Evolutionary conservation across 2,329 filamentous ascomycete genomes (phyloP).

Genomic region (Clonostachys rosea): DNA sequence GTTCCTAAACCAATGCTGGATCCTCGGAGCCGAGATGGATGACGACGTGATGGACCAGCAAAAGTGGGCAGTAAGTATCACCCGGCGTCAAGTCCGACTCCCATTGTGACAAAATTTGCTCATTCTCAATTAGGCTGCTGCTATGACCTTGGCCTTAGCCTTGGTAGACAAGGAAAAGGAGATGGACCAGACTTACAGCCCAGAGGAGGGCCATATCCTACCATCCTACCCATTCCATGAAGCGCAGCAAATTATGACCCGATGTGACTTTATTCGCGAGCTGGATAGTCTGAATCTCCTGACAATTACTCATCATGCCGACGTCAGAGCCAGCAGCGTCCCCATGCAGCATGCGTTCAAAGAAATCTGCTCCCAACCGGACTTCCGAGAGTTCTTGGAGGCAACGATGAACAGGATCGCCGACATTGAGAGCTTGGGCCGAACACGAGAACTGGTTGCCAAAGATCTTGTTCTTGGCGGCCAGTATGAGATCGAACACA

Average conservation of each 20-base stretch:
- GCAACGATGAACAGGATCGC: constrained; percentile 78
- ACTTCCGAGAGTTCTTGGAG: constrained; percentile 80
- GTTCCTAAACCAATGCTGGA: constrained; percentile 74
- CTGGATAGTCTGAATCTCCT: constrained; percentile 96
- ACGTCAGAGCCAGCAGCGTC: constrained; percentile 88
- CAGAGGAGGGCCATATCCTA: constrained; percentile 65
- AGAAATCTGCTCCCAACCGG: constrained; percentile 70
- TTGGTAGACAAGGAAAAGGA: constrained; percentile 78
- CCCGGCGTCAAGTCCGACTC: neutral
- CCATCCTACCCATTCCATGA: constrained; percentile 78
- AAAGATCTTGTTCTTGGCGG: constrained; percentile 89
- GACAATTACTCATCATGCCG: constrained; percentile 82
- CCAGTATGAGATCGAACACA: constrained; percentile 62
- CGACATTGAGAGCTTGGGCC: constrained; percentile 89
- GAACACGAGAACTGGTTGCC: constrained; percentile 91
- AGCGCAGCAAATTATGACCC: constrained; percentile 89
- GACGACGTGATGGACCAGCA: constrained; percentile 99
- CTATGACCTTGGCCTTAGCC: constrained; percentile 88
- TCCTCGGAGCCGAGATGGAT: constrained; percentile 72
- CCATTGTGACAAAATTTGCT: neutral
- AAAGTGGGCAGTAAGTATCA: constrained; percentile 75
- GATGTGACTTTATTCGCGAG: constrained; percentile 87
- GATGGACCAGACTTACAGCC: constrained; percentile 62
- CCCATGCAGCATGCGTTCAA: constrained; percentile 94
- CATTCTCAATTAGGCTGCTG: constrained; percentile 59